Percentiles rank a stretch among this genome's conserved stretches.
These are phyloP conservation scores for Collariella sp. DNA, from an alignment of 495 filamentous ascomycete species.

Conservation along the genomic window DNA sequence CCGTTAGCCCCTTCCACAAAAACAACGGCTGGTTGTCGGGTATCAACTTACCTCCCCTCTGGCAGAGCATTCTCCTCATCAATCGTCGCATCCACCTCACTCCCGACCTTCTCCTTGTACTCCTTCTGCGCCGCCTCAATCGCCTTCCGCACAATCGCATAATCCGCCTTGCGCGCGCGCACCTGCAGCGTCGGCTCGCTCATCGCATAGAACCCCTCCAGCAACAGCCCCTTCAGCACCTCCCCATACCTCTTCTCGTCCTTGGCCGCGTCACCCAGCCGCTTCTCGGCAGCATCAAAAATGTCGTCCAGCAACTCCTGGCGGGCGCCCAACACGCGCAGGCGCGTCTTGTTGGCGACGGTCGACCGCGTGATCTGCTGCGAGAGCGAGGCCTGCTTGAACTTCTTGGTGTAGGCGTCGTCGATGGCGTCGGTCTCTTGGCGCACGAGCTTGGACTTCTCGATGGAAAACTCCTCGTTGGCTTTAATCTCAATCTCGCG, in stretches of 20 bases:
- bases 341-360: slow-evolving; percentile 85
- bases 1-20: neutral
- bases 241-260: slow-evolving; percentile 65
- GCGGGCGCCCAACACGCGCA: slow-evolving; percentile 73
- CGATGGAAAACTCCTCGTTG: slow-evolving; percentile 95
- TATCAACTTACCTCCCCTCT: slow-evolving; percentile 67
- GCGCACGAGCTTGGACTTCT: slow-evolving; percentile 96
- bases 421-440: slow-evolving; percentile 92
- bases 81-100: slow-evolving; percentile 50
- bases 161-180: slow-evolving; percentile 71
- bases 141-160: slow-evolving; percentile 61
- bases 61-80: slow-evolving; percentile 74
- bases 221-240: slow-evolving; percentile 66
- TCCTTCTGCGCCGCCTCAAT: slow-evolving; percentile 64
- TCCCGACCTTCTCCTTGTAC: slow-evolving; percentile 68
- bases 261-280: slow-evolving; percentile 54
- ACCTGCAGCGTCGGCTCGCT: slow-evolving; percentile 68
- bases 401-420: slow-evolving; percentile 87
- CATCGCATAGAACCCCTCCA: slow-evolving; percentile 86
- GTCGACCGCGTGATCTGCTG: slow-evolving; percentile 96
- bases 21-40: neutral
- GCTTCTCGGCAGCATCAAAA: slow-evolving; percentile 66
- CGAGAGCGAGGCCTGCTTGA: slow-evolving; percentile 91
- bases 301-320: slow-evolving; percentile 90
- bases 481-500: slow-evolving; percentile 95